Evolutionary conservation across 495 filamentous ascomycete genomes (phyloP).

Genomic region (Podospora didyma): DNA sequence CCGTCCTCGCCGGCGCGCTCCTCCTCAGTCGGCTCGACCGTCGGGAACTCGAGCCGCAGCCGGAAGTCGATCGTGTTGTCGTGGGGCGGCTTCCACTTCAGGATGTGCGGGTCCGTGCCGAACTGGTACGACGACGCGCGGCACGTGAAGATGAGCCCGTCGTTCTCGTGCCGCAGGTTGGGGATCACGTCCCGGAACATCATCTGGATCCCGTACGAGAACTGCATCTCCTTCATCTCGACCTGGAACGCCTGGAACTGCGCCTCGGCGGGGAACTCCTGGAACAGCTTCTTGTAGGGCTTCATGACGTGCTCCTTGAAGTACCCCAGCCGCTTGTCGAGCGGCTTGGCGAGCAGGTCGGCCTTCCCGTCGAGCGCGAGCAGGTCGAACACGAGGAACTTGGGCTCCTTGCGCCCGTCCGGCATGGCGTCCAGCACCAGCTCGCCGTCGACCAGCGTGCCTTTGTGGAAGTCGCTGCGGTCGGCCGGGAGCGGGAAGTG

Average conservation of each 20-base stretch:
- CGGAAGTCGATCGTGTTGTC: constrained; percentile 95
- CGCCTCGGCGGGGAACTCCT: constrained; percentile 64
- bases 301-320: constrained; percentile 74
- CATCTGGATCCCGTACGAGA: constrained; percentile 82
- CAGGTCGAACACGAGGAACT: constrained; percentile 91
- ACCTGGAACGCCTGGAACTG: constrained; percentile 71
- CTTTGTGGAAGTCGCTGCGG: constrained; percentile 63
- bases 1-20: constrained; percentile 64
- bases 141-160: constrained; percentile 96
- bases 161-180: constrained; percentile 82
- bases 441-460: constrained; percentile 89
- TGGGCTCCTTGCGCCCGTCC: constrained; percentile 61
- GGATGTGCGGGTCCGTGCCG: constrained; percentile 86
- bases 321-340: constrained; percentile 86
- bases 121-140: constrained; percentile 76
- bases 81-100: constrained; percentile 93
- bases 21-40: constrained; percentile 62
- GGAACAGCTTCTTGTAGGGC: constrained; percentile 70
- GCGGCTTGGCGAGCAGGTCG: constrained; percentile 64
- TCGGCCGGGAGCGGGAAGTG: constrained; percentile 74
- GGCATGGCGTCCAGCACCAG: constrained; percentile 72
- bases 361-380: constrained; percentile 73
- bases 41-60: constrained; percentile 70
- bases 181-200: constrained; percentile 87
- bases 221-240: constrained; percentile 80